A percentile compares a stretch with the other conserved stretches of the same genome.
Evolutionary conservation across 2,329 filamentous ascomycete genomes (phyloP).

Genomic region (Aotearoamyces nothofagi): DNA sequence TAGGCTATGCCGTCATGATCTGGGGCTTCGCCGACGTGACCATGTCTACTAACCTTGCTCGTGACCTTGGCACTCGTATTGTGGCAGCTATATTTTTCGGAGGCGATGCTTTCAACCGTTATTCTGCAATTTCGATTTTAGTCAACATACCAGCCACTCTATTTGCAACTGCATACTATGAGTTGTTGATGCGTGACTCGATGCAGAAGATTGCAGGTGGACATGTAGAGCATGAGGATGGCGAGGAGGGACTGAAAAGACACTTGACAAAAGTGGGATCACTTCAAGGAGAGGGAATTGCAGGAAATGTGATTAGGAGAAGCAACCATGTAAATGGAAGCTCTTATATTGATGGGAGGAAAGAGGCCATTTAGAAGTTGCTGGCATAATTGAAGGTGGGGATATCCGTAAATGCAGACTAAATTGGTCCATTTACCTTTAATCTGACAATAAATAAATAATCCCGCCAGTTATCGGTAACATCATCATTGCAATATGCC

Average conservation of each 20-base stretch:
- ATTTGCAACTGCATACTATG: conserved; percentile 37
- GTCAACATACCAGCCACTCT: conserved; percentile 41
- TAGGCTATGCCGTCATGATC: conserved; percentile 30
- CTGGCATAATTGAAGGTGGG: no score
- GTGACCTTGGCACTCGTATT: conserved; percentile 42
- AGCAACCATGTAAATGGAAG: background rate
- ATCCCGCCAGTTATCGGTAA: no score
- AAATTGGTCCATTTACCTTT: no score
- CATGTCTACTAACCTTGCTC: conserved; percentile 39
- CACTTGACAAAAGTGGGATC: conserved; percentile 24
- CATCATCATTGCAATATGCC: no score
- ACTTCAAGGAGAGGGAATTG: conserved; percentile 11
- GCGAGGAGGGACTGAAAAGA: conserved; percentile 31
- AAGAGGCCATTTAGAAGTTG: background rate
- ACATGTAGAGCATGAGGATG: conserved; percentile 31
- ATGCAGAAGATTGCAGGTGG: conserved; percentile 33
- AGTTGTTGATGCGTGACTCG: conserved; percentile 35
- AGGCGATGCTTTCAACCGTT: conserved; percentile 31
- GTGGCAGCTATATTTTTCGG: conserved; percentile 43
- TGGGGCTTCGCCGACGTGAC: conserved; percentile 41
- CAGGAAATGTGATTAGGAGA: conserved; percentile 6
- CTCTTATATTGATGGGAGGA: background rate
- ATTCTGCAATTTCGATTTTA: conserved; percentile 36
- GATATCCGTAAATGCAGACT: no score
- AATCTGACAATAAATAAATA: no score